Conservation (phyloP, 768 basidiomycete species). For the Arthromyces matolae region DNA sequence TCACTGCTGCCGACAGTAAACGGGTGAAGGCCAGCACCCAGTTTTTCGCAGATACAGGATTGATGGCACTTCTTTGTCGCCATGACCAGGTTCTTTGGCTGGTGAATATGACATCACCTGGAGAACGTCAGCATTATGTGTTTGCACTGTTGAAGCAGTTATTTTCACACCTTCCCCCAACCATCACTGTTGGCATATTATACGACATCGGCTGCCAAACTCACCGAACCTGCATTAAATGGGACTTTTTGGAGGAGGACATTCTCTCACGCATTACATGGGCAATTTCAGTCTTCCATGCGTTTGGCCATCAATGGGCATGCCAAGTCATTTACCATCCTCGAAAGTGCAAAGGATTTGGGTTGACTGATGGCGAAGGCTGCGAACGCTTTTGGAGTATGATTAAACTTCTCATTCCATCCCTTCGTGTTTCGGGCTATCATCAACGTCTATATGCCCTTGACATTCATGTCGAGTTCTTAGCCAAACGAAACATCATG, state of each 20-base stretch:
- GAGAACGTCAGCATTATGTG: slow-evolving; percentile 28
- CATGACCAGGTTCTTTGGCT: slow-evolving; percentile 33
- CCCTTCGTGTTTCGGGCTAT: slow-evolving; percentile 21
- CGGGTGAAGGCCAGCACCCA: slow-evolving; percentile 25
- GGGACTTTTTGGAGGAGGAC: slow-evolving; percentile 22
- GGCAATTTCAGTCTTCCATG: slow-evolving; percentile 35
- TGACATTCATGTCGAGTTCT: slow-evolving; percentile 17
- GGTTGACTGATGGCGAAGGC: too few species aligned
- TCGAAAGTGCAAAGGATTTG: slow-evolving; percentile 27
- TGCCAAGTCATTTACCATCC: too few species aligned
- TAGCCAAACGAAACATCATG: neutral
- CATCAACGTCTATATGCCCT: slow-evolving; percentile 24
- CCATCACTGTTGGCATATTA: slow-evolving; percentile 7
- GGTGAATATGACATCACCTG: slow-evolving; percentile 33
- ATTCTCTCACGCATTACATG: slow-evolving; percentile 24
- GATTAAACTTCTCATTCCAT: neutral
- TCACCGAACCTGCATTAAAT: slow-evolving; percentile 22
- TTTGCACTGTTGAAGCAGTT: slow-evolving; percentile 21
- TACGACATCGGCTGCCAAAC: slow-evolving; percentile 39
- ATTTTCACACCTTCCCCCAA: slow-evolving; percentile 28
- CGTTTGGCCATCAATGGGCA: too few species aligned
- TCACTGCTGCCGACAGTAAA: slow-evolving; percentile 26
- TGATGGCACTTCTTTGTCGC: slow-evolving; percentile 36
- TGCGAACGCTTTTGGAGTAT: slow-evolving; percentile 1
- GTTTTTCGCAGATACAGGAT: slow-evolving; percentile 28